Evolutionary conservation across 2,329 filamentous ascomycete genomes (phyloP).

Genomic region (Pseudocercospora cruenta): DNA sequence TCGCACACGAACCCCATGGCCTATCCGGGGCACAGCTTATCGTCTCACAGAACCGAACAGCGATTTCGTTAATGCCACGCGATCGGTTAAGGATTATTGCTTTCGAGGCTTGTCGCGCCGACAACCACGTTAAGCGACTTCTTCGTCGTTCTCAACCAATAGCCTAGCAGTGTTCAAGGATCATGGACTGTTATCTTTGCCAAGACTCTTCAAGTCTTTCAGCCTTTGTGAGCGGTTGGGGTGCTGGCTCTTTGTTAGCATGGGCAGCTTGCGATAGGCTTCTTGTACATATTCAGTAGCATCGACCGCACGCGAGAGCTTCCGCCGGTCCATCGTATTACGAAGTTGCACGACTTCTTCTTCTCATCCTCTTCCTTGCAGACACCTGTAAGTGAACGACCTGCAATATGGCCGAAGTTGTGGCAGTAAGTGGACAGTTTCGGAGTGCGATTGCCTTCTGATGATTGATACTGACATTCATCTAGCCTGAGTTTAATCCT

Average conservation of each 20-base stretch:
- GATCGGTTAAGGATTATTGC: not conserved
- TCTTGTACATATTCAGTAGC: not conserved
- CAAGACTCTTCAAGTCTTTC: not conserved
- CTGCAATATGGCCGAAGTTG: not conserved
- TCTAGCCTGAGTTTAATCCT: slow-evolving; percentile 44
- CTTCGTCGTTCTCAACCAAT: not conserved
- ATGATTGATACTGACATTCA: too few relatives aligned
- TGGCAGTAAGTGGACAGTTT: not conserved
- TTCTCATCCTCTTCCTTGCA: not conserved
- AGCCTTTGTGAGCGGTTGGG: not conserved
- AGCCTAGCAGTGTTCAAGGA: not conserved
- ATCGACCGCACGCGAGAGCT: not conserved
- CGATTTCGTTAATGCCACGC: not conserved
- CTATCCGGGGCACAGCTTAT: not conserved
- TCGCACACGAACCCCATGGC: not conserved
- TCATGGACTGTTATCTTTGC: not conserved
- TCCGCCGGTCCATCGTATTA: not conserved
- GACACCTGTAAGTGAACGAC: not conserved
- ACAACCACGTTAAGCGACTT: not conserved
- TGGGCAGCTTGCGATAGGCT: not conserved
- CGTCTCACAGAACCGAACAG: not conserved
- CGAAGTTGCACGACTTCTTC: not conserved
- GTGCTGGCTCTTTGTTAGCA: too few relatives aligned
- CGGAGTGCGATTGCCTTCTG: too few relatives aligned
- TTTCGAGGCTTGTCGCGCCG: not conserved